Base-by-base conservation (phyloP, 257 asterid genomes). In the Jasminum sambac region DNA sequence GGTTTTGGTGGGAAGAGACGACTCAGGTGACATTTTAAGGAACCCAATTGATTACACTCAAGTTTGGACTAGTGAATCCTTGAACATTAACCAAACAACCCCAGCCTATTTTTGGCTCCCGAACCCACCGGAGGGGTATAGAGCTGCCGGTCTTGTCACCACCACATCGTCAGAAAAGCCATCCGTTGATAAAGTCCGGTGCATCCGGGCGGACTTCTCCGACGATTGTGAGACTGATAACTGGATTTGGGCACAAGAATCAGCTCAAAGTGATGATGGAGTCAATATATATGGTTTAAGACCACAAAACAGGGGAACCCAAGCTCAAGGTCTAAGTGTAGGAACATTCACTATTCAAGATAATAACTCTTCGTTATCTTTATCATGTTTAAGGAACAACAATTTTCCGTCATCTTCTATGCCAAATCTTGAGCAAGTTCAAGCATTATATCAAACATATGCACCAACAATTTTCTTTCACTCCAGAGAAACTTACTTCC, bases 91-190 rank as follows among this genome's bases (percentile, higher is more conserved):
- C 23, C 77, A 55, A 25, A 77, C 24, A 60, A 68, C 40, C 67
- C 75, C 0, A 14, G 87, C 87, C 74, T 86, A 86, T 73, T 80
- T 95, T 30, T 95, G 98, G 96, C 78, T 81, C 60, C 99, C 99
- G 8, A 73, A 68, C 0, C 87, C 98, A 8, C 92, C 98, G 0
- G 88, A 85, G 8, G 98, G 96, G 1, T 95, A 86, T 75, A 76
- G 44, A 63, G 79, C 92, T 4, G 80, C 85, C 14, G 99, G 99
- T 55, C 74, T 88, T 40, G 87, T 85, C 5, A 79, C 89, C 72
- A 91, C 99, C 0, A 58, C 78, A 70, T 67, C 90, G 0, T 72
- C 86, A 11, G 86, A 83, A n/a, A 95, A 89, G 77, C 99, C 98
- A 8, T n/a, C 89, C 0, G 58, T 77, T 0, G 95, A 89, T 37